Evolutionary conservation across 78 protist species (phyloP).

Genomic region (Paratrimastix pyriformis): DNA sequence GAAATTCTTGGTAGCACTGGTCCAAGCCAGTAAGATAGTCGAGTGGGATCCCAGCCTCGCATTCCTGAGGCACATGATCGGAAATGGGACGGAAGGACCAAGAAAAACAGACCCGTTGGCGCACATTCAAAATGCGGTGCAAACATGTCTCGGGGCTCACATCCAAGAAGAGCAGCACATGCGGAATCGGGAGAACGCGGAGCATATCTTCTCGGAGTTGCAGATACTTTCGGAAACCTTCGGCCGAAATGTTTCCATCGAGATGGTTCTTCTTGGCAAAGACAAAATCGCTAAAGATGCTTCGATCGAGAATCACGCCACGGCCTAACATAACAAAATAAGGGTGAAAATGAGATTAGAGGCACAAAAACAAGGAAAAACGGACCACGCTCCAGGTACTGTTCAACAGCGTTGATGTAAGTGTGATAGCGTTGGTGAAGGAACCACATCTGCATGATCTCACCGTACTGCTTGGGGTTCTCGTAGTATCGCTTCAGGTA

Average conservation of each 20-base stretch:
- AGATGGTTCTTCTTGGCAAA: constrained; percentile 53
- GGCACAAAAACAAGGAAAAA: too few species aligned
- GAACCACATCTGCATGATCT: constrained; percentile 57
- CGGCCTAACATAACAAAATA: too few species aligned
- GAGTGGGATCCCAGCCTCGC: constrained; percentile 53
- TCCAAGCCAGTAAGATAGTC: constrained; percentile 46
- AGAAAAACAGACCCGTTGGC: too few species aligned
- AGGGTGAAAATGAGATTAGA: too few species aligned
- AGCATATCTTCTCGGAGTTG: constrained; percentile 20
- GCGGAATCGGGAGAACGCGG: constrained; percentile 38
- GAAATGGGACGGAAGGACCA: too few species aligned
- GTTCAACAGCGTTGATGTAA: constrained; percentile 13
- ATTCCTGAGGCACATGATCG: too few species aligned
- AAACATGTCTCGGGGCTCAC: constrained; percentile 45
- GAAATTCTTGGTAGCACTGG: constrained; percentile 29
- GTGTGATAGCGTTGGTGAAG: constrained; percentile 43
- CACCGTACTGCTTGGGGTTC: constrained; percentile 44
- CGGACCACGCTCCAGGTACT: too few species aligned
- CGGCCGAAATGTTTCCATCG: constrained; percentile 41
- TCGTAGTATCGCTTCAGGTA: constrained; percentile 44
- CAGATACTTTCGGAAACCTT: constrained; percentile 34
- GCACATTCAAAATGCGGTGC: constrained; percentile 29
- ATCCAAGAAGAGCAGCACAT: constrained; percentile 32
- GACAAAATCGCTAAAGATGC: constrained; percentile 58
- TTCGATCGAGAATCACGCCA: constrained; percentile 64